Percentiles rank a stretch among this genome's conserved stretches.
These are phyloP conservation scores for Nakazawaea ishiwadae DNA, from an alignment of 805 yeast genomes.

Conservation along the genomic window DNA sequence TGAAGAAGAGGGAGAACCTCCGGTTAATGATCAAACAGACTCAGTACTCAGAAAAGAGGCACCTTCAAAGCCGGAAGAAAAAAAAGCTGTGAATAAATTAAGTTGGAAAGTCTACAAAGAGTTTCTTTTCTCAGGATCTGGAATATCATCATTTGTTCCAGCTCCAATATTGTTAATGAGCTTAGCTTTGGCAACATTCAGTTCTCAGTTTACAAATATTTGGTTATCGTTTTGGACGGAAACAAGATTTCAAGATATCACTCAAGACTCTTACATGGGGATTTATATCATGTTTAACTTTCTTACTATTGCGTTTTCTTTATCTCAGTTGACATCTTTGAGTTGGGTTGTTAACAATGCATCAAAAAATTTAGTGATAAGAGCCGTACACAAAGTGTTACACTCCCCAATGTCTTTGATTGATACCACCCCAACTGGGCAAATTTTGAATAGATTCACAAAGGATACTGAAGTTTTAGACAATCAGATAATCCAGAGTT, in stretches of 20 bases:
- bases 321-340: not conserved
- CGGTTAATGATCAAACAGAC: too few relatives aligned
- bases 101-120: constrained; percentile 36
- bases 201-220: constrained; percentile 48
- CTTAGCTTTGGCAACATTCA: constrained; percentile 16
- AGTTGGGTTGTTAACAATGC: constrained; percentile 33
- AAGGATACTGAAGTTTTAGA: constrained; percentile 82
- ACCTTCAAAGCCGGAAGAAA: constrained; percentile 38
- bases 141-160: too few relatives aligned
- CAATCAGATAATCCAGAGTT: too few relatives aligned
- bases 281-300: constrained; percentile 52
- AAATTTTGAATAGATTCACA: constrained; percentile 79
- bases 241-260: constrained; percentile 39
- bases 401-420: constrained; percentile 79
- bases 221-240: constrained; percentile 85
- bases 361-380: constrained; percentile 49
- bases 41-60: too few relatives aligned
- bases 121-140: constrained; percentile 41
- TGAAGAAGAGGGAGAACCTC: too few relatives aligned
- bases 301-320: constrained; percentile 39
- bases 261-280: constrained; percentile 65
- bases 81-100: constrained; percentile 46
- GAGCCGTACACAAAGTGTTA: constrained; percentile 55
- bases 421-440: constrained; percentile 84
- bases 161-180: too few relatives aligned